Evolutionary conservation across 805 yeast species (phyloP), one percentile per base, ranked within the genome.

Genomic region (Grigorovia humatica): DNA sequence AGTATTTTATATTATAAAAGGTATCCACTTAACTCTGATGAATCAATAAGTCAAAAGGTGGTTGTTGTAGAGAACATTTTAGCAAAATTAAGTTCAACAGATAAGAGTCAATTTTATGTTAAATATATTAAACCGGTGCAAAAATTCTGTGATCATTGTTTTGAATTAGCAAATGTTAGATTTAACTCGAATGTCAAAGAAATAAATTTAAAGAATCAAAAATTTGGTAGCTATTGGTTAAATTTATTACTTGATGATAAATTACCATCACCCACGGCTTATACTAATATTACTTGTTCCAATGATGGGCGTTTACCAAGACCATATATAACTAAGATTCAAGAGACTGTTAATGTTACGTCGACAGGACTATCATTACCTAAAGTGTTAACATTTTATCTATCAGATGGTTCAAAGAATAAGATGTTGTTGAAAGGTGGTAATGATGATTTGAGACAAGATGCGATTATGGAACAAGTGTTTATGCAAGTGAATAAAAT

Each of bases 391-490:
- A 75, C 70, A 1, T 69, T 86, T 49, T 49, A 47, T 0, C 66
- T 82, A 15, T 73, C 82, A 0, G 76, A 81, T 59, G 98, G 98
- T 0, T 55, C 66, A 0, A 59, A 52, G 0, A 83, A 79, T 53
- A 79, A 73, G 51, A 75, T 84, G 62, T 70, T 93, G 18, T 69
- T 90, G 57, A 93, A 93, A 63, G 88, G 88, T 27, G 89, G 95
- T 6, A 77, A 87, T 9, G 99, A 93, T 68, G 99, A 93, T 68
- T 70, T 93, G 49, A 72, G 98, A 49, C 99, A 95, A 68, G 99
- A 93, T 69, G 86, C 96, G 0, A 88, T 93, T 52, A 95, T 93
- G 99, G 95, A 91, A 65, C 98, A 93, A 64, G 98, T 91, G 1
- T 93, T 95, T 66, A 84, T 77, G 19, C 87, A 89, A 60, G 96